Conservation (phyloP, 2,329 filamentous ascomycete species). For the Lachnellula arida region DNA sequence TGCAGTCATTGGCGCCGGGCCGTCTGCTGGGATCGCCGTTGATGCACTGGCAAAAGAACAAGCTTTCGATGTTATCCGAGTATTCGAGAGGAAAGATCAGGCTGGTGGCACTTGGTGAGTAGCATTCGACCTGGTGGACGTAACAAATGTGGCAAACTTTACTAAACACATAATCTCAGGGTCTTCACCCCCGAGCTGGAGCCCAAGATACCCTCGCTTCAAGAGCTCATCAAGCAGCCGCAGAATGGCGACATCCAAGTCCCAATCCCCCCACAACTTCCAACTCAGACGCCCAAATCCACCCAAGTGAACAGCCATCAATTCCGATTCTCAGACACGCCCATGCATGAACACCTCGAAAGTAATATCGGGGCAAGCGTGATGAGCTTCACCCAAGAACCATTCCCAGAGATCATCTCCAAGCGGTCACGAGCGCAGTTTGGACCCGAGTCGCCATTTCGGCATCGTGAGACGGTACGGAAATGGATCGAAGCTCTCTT, state of each 20-base stretch:
- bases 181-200: slow-evolving; percentile 1
- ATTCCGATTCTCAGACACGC: neutral
- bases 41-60: slow-evolving; percentile 54
- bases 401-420: slow-evolving; percentile 42
- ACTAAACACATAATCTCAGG: neutral
- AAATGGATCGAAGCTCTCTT: slow-evolving; percentile 50
- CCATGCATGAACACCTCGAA: slow-evolving; percentile 54
- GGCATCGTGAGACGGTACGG: slow-evolving; percentile 51
- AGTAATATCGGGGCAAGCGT: slow-evolving; percentile 53
- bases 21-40: slow-evolving; percentile 47
- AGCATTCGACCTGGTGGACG: too few species aligned
- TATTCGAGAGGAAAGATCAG: slow-evolving; percentile 54
- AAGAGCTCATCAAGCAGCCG: neutral
- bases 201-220: neutral
- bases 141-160: neutral
- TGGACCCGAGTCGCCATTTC: slow-evolving; percentile 53
- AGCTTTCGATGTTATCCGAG: slow-evolving; percentile 50
- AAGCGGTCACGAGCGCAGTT: slow-evolving; percentile 42
- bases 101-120: slow-evolving; percentile 54
- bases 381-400: slow-evolving; percentile 55
- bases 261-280: neutral
- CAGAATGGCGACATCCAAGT: neutral
- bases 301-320: neutral
- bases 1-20: slow-evolving; percentile 55
- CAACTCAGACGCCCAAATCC: neutral